Percentiles rank a stretch among this genome's conserved stretches.
Conservation (phyloP, 108 stramenopile species). For the Craspedostauros australis region DNA sequence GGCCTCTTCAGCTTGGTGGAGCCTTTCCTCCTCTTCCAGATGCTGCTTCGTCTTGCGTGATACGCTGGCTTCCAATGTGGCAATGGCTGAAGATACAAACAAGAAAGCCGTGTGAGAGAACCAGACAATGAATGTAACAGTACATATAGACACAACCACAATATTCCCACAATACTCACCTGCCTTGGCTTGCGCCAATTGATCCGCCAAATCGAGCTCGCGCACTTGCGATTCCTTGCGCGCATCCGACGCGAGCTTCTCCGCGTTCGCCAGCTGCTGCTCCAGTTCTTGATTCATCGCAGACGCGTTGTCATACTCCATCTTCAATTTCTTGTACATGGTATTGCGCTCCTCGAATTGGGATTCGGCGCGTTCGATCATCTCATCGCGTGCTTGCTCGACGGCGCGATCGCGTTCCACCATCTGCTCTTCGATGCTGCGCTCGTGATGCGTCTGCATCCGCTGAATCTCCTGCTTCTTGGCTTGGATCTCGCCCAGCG, state of each 20-base stretch:
- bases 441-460: slow-evolving; percentile 22
- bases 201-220: slow-evolving; percentile 20
- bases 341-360: slow-evolving; percentile 46
- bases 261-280: slow-evolving; percentile 25
- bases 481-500: slow-evolving; percentile 2
- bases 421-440: slow-evolving; percentile 22
- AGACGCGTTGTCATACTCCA: slow-evolving; percentile 31
- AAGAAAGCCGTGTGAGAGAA: not conserved
- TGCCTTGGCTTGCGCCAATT: slow-evolving; percentile 42
- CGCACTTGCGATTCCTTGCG: slow-evolving; percentile 19
- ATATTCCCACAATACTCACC: too few relatives aligned
- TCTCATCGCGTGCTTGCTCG: slow-evolving; percentile 37
- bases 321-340: slow-evolving; percentile 40
- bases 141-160: not conserved
- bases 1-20: slow-evolving; percentile 17
- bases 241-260: slow-evolving; percentile 12
- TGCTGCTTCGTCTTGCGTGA: slow-evolving; percentile 19
- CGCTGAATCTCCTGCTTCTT: slow-evolving; percentile 10
- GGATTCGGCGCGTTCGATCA: slow-evolving; percentile 43
- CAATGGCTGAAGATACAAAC: slow-evolving; percentile 1
- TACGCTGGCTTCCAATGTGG: slow-evolving; percentile 20
- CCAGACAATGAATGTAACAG: not conserved
- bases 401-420: slow-evolving; percentile 25
- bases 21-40: slow-evolving; percentile 17
- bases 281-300: slow-evolving; percentile 25